Evolutionary conservation across 306 rosid genomes (phyloP).

Genomic region (Prinsepia uniflora): DNA sequence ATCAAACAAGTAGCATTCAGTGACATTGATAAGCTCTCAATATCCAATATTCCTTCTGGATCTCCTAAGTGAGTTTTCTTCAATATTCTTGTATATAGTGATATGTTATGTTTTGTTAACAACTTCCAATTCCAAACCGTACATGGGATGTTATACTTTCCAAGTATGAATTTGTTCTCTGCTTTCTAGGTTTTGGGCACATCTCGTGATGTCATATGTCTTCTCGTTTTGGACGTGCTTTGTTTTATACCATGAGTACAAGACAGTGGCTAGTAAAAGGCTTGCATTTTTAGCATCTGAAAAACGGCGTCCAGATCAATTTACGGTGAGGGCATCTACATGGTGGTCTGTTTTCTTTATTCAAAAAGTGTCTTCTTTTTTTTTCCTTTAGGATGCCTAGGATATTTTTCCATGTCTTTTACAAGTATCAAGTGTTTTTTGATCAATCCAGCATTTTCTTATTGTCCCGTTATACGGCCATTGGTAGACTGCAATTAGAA

Average conservation of each 20-base stretch:
- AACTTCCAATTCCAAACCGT: too few species aligned
- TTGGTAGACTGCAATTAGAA: too few species aligned
- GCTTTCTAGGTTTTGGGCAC: conserved; percentile 73
- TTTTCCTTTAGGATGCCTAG: background rate
- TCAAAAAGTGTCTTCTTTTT: background rate
- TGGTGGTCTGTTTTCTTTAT: background rate
- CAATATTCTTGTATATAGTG: too few species aligned
- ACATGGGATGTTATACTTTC: background rate
- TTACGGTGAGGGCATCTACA: conserved; percentile 42
- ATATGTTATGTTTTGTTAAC: too few species aligned
- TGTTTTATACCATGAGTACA: conserved; percentile 66
- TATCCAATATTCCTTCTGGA: conserved; percentile 74
- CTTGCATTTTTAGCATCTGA: conserved; percentile 70
- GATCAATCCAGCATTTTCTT: too few species aligned
- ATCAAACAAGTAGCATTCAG: conserved; percentile 48
- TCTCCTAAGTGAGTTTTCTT: conserved; percentile 51
- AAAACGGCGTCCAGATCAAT: conserved; percentile 80
- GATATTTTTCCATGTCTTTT: too few species aligned
- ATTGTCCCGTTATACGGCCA: too few species aligned
- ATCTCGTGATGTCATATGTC: conserved; percentile 70
- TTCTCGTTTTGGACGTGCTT: conserved; percentile 80
- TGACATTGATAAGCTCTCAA: conserved; percentile 75
- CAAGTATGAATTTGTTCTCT: conserved; percentile 3
- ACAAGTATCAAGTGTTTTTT: too few species aligned
- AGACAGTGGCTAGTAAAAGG: conserved; percentile 57